Percentiles rank a stretch among this genome's conserved stretches.
Conservation (phyloP, 1,284 basidiomycete species). For the Inonotus hispidus region DNA sequence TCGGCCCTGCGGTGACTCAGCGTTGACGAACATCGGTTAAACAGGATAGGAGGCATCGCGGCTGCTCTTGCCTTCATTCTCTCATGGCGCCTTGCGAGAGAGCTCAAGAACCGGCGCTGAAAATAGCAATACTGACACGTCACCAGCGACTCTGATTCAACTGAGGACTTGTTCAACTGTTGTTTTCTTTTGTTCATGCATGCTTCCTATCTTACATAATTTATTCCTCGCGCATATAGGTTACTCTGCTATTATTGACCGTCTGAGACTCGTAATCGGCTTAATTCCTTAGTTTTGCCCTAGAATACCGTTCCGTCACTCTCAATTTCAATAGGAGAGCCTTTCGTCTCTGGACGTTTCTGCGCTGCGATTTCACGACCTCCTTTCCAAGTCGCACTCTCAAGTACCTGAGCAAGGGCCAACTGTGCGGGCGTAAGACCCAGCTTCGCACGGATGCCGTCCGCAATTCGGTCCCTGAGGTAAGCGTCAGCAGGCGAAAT, state of each 20-base stretch:
- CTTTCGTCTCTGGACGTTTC: constrained; percentile 68
- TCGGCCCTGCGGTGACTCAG: too few relatives aligned
- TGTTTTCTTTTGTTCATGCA: not conserved
- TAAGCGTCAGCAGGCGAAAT: constrained; percentile 8
- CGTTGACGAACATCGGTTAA: not conserved
- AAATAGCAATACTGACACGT: not conserved
- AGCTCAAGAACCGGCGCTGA: constrained; percentile 31
- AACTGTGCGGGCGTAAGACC: constrained; percentile 44
- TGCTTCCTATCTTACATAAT: not conserved
- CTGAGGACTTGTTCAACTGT: not conserved
- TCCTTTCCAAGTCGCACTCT: constrained; percentile 95
- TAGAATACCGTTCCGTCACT: constrained; percentile 84
- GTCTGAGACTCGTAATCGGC: not conserved
- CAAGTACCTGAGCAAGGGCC: constrained; percentile 82
- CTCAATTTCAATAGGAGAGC: constrained; percentile 84
- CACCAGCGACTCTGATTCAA: not conserved
- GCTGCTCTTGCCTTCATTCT: constrained; percentile 66
- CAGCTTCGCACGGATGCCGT: constrained; percentile 60
- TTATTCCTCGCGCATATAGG: not conserved
- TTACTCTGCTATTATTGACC: not conserved
- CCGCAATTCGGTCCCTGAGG: constrained; percentile 73
- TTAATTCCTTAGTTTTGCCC: not conserved
- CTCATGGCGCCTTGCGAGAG: constrained; percentile 58
- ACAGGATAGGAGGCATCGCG: constrained; percentile 69
- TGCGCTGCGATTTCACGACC: constrained; percentile 85